Percentiles rank a stretch among this genome's conserved stretches.
Conservation (phyloP, 2,329 filamentous ascomycete species). For the Xylariaceae sp. region DNA sequence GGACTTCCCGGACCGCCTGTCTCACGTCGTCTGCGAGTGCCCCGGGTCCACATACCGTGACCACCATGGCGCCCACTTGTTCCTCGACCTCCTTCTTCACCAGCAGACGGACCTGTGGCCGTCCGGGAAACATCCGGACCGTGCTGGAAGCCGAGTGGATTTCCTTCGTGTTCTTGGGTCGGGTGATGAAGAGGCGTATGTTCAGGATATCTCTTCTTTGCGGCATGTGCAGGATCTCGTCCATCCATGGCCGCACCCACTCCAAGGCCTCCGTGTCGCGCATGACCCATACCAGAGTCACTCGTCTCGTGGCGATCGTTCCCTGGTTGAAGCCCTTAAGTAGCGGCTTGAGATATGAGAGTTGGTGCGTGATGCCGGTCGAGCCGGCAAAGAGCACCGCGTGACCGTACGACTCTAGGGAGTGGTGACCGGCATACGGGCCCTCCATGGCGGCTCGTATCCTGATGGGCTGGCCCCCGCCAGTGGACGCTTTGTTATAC, state of each 20-base stretch:
- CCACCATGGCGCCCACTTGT: slow-evolving; percentile 85
- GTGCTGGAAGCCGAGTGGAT: slow-evolving; percentile 75
- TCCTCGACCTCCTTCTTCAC: slow-evolving; percentile 79
- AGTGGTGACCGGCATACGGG: slow-evolving; percentile 82
- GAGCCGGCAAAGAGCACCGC: slow-evolving; percentile 88
- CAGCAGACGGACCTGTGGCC: slow-evolving; percentile 80
- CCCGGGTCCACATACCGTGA: slow-evolving; percentile 79
- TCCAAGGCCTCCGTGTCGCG: slow-evolving; percentile 87
- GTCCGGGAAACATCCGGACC: slow-evolving; percentile 89
- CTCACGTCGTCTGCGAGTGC: slow-evolving; percentile 76
- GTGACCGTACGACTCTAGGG: slow-evolving; percentile 89
- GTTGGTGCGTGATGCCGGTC: slow-evolving; percentile 92
- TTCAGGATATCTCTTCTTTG: slow-evolving; percentile 79
- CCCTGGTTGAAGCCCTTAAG: slow-evolving; percentile 69
- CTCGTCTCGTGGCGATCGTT: slow-evolving; percentile 76
- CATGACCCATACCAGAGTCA: slow-evolving; percentile 91
- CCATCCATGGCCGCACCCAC: slow-evolving; percentile 90
- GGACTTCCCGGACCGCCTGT: slow-evolving; percentile 64
- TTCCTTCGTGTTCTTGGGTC: slow-evolving; percentile 81
- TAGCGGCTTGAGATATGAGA: slow-evolving; percentile 82
- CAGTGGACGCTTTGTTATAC: slow-evolving; percentile 66
- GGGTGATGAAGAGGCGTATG: slow-evolving; percentile 88
- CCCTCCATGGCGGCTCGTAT: slow-evolving; percentile 82
- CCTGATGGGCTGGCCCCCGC: slow-evolving; percentile 57
- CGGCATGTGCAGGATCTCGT: slow-evolving; percentile 74